Percentiles rank a stretch among this genome's conserved stretches.
Evolutionary conservation across 768 basidiomycete genomes (phyloP).

Genomic region (Suillus bovinus): DNA sequence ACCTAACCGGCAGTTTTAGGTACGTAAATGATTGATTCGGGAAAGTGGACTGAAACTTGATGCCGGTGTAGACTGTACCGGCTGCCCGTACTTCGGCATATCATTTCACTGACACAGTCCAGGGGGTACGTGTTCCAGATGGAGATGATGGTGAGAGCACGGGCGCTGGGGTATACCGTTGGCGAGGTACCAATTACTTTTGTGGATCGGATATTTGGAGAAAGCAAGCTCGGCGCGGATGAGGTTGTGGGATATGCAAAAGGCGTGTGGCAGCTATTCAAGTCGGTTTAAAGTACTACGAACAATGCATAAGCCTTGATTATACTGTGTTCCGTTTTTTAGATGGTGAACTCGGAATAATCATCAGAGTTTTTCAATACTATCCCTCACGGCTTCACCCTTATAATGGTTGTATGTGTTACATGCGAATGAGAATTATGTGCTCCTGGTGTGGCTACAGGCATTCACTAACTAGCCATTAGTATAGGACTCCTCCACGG

Average conservation of each 20-base stretch:
- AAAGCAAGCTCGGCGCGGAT: constrained; percentile 87
- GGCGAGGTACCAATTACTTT: constrained; percentile 95
- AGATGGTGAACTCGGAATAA: neutral
- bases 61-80: constrained; percentile 64
- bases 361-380: neutral
- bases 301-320: neutral
- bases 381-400: no score
- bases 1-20: constrained; percentile 91
- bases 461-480: no score
- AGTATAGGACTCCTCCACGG: no score
- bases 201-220: constrained; percentile 90
- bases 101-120: constrained; percentile 82
- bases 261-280: constrained; percentile 82
- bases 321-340: neutral
- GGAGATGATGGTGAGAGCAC: constrained; percentile 96
- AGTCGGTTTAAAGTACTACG: constrained; percentile 48
- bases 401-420: no score
- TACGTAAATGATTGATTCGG: constrained; percentile 33
- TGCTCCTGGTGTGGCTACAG: no score
- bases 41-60: constrained; percentile 4
- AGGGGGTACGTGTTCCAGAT: constrained; percentile 97
- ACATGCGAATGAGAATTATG: no score
- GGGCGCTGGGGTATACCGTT: constrained; percentile 78
- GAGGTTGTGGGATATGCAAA: constrained; percentile 87
- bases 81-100: constrained; percentile 69